Percentiles rank a stretch among this genome's conserved stretches.
phyloP scores from a whole-genome alignment of 2,329 filamentous ascomycete species.

The Hawksworthiomyces lignivorus region DNA sequence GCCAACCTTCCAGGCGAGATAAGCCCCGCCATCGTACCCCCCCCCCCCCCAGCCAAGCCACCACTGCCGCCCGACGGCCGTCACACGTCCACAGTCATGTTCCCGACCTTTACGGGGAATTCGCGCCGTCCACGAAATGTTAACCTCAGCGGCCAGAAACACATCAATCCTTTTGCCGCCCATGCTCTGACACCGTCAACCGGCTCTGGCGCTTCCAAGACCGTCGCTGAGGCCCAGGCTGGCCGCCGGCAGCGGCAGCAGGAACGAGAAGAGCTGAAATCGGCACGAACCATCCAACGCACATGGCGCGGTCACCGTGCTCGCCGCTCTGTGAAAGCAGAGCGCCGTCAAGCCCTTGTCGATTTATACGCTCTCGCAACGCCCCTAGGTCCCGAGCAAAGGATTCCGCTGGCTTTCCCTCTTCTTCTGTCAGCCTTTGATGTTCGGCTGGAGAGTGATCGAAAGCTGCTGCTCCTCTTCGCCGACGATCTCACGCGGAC shows the following conservation, averaged over 20 bases:
- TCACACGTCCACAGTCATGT: constrained; percentile 70
- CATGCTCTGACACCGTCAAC: constrained; percentile 49
- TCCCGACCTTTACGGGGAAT: constrained; percentile 82
- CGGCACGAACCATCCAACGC: constrained; percentile 66
- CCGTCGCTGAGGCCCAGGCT: constrained; percentile 78
- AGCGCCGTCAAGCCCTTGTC: constrained; percentile 58
- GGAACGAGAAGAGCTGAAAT: constrained; percentile 69
- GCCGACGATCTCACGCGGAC: constrained; percentile 33
- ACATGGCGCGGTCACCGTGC: constrained; percentile 71
- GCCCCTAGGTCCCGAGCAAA: constrained; percentile 26
- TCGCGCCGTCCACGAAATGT: constrained; percentile 83
- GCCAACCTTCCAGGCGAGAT: too few relatives aligned
- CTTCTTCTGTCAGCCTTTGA: constrained; percentile 46
- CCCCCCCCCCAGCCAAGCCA: too few relatives aligned
- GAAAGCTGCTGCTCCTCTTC: constrained; percentile 38
- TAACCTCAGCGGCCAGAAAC: constrained; percentile 76
- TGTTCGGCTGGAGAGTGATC: constrained; percentile 35
- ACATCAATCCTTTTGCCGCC: constrained; percentile 69
- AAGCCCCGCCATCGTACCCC: too few relatives aligned
- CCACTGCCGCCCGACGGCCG: too few relatives aligned
- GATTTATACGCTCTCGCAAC: constrained; percentile 35
- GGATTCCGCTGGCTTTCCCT: constrained; percentile 33
- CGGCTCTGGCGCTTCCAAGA: constrained; percentile 61
- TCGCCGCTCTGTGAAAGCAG: constrained; percentile 49
- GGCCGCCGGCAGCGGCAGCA: constrained; percentile 73